These are phyloP conservation scores for Xylariaceae sp. DNA, from an alignment of 2,329 filamentous ascomycete genomes.

Conservation along the genomic window DNA sequence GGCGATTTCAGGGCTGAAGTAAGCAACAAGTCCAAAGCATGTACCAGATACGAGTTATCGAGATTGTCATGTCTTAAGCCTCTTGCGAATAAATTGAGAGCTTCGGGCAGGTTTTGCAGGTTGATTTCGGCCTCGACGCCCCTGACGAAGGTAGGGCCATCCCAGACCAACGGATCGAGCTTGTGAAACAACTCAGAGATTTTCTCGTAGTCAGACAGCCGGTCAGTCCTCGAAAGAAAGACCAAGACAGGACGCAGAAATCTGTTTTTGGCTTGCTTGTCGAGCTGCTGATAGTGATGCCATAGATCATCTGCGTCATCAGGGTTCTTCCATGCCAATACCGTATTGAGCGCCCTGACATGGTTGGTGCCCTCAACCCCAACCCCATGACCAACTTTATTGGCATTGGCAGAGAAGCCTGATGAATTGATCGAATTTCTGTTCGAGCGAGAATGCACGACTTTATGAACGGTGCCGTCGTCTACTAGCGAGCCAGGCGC, in stretches of 20 bases:
- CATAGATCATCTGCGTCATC: slow-evolving; percentile 32
- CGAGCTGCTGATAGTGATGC: slow-evolving; percentile 33
- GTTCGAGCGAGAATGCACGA: no score
- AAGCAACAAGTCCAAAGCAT: slow-evolving; percentile 38
- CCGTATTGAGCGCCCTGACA: slow-evolving; percentile 9
- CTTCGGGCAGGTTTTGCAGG: slow-evolving; percentile 29
- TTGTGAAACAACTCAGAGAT: slow-evolving; percentile 37
- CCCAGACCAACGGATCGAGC: slow-evolving; percentile 31
- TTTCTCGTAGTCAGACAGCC: slow-evolving; percentile 36
- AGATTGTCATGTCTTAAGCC: slow-evolving; percentile 24
- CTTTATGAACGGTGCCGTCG: no score
- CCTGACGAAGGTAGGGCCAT: slow-evolving; percentile 30
- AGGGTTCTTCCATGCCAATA: slow-evolving; percentile 11
- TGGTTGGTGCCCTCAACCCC: no score
- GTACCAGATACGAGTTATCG: slow-evolving; percentile 22
- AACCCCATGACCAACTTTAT: no score
- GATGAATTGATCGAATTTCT: no score
- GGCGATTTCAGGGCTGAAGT: slow-evolving; percentile 29
- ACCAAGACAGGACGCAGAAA: slow-evolving; percentile 29
- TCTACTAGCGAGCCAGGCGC: no score
- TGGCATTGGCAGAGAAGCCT: no score
- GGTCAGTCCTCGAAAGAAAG: slow-evolving; percentile 35
- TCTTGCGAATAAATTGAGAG: slow-evolving; percentile 31
- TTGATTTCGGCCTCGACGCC: slow-evolving; percentile 35
- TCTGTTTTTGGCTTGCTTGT: slow-evolving; percentile 20